Evolutionary conservation across 1,284 basidiomycete genomes (phyloP), one percentile per base, ranked within the genome.

Genomic region (Pterula multifida): DNA sequence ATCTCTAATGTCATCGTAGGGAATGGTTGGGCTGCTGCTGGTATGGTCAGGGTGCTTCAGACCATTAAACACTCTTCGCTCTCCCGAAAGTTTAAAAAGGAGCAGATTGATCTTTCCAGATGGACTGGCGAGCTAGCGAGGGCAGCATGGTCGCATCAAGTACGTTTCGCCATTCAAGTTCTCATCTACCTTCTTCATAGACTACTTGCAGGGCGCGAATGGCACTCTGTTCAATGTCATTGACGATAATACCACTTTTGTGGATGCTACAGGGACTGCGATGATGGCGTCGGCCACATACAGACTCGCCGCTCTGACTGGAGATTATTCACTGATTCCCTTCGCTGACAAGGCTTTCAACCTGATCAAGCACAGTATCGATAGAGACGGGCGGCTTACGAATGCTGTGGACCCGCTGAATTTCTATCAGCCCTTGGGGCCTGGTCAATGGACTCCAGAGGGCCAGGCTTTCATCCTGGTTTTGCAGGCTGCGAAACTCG

Each of bases 11-110:
- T 35, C 17, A 35, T 24, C 17, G 15, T 12, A 69, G 81, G 81
- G 0, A 83, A 85, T 54, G 81, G 67, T 0, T 85, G 82, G 83
- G 81, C 77, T 0, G 73, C 78, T 0, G 78, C 78, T 1, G 83
- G 83, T 0, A 79, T 82, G 72, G 63, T 80, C 19, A 70, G 81
- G 21, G 79, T 82, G 0, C 61, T 78, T 3, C 72, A 75, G 36
- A 79, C 79, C 0, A 69, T 84, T 49, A 64, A 70, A 50, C 68
- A 76, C 48, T 76, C 76, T 1, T 57, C 61, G 11, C 66, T 66
- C 45, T 65, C 67, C 4, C 50, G 51, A 3, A 42, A 65, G 22
- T 71, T 82, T 55, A 49, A 56, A 19, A 50, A 54, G 12, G 70
- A 83, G 55, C 70, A 72, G 53, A 54, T 53, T 0, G 68, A 83